A percentile compares a stretch with the other conserved stretches of the same genome.
phyloP scores from a whole-genome alignment of 306 rosid species.

The Sicyos baderoa region DNA sequence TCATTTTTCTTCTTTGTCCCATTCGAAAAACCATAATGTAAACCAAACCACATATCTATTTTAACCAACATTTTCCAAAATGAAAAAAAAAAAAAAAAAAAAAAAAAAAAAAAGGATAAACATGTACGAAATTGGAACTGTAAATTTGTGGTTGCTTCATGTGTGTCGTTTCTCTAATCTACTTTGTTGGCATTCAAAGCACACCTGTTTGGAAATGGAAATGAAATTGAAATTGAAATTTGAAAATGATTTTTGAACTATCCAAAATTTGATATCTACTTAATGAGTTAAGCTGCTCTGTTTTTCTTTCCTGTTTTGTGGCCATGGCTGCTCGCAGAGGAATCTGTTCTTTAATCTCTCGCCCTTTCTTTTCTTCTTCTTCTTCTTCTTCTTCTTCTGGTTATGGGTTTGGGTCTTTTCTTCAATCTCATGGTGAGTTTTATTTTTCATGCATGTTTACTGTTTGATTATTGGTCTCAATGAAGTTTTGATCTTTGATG shows the following conservation, averaged over 20 bases:
- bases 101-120: neutral
- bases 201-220: neutral
- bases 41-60: neutral
- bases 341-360: conserved; percentile 46
- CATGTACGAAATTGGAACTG: neutral
- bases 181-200: neutral
- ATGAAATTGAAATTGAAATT: neutral
- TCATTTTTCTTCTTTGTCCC: neutral
- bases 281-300: neutral
- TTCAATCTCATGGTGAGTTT: conserved; percentile 45
- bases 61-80: neutral
- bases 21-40: neutral
- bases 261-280: neutral
- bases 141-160: neutral
- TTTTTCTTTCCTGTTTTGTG: neutral
- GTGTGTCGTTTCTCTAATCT: neutral
- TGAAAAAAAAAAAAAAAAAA: neutral
- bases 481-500: neutral
- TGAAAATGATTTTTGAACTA: neutral
- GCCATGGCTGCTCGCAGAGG: conserved; percentile 66
- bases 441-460: neutral
- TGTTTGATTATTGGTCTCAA: neutral
- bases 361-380: conserved; percentile 41
- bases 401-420: conserved; percentile 38
- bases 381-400: conserved; percentile 30